Percentiles rank a stretch among this genome's conserved stretches.
Conservation (phyloP, 805 yeast genomes). For the Starmera dryadoides region DNA sequence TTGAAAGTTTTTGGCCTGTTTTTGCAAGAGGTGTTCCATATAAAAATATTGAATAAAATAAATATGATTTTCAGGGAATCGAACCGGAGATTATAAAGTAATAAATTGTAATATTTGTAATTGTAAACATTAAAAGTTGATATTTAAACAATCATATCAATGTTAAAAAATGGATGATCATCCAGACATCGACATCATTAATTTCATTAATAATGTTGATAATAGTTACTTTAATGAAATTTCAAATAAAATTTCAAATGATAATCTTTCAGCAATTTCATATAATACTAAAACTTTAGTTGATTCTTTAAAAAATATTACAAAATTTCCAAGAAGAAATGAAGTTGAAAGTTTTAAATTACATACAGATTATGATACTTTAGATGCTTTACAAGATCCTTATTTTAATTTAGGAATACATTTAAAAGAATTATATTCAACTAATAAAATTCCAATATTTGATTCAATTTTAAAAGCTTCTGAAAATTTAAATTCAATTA, state of each 20-base stretch:
- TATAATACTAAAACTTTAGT: background rate
- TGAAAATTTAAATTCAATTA: background rate
- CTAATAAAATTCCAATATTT: conserved; percentile 2
- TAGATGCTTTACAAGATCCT: conserved; percentile 3
- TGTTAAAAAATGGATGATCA: too few relatives aligned
- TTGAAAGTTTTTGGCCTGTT: too few relatives aligned
- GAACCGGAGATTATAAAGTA: background rate
- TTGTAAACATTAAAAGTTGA: background rate
- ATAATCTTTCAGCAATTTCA: conserved; percentile 1
- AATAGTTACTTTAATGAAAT: too few relatives aligned
- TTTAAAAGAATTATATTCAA: conserved; percentile 3
- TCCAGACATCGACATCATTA: too few relatives aligned
- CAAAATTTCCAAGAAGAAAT: conserved; percentile 2
- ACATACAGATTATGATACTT: background rate
- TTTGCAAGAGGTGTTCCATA: too few relatives aligned
- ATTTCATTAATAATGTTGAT: too few relatives aligned
- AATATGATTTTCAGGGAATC: background rate
- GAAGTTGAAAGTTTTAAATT: conserved; percentile 4
- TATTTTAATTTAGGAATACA: conserved; percentile 2
- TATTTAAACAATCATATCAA: too few relatives aligned
- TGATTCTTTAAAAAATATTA: conserved; percentile 1
- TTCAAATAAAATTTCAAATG: background rate
- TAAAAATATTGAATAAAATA: too few relatives aligned
- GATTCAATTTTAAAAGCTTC: background rate
- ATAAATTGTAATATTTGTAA: too few relatives aligned